Evolutionary conservation across 1,139 yeast species (phyloP).

Genomic region (Geotrichum fermentans): DNA sequence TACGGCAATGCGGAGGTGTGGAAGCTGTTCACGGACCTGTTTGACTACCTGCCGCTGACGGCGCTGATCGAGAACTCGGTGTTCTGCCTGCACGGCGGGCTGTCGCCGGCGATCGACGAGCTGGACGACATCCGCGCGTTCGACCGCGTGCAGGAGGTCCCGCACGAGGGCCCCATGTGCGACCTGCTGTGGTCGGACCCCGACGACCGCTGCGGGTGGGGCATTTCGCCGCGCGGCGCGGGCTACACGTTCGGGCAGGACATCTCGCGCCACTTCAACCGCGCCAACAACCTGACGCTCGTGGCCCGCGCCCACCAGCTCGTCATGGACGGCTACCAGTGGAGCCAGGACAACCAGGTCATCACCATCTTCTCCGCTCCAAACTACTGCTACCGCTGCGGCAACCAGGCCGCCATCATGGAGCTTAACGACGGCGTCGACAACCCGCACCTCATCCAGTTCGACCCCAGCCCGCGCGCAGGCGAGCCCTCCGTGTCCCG

Average conservation of each 20-base stretch:
- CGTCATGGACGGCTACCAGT: slow-evolving; percentile 96
- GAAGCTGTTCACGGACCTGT: slow-evolving; percentile 72
- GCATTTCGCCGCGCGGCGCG: slow-evolving; percentile 96
- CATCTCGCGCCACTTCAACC: slow-evolving; percentile 79
- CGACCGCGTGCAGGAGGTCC: slow-evolving; percentile 91
- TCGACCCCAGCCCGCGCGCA: slow-evolving; percentile 92
- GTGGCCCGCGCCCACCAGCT: slow-evolving; percentile 97
- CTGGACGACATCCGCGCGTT: slow-evolving; percentile 84
- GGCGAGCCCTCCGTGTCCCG: slow-evolving; percentile 96
- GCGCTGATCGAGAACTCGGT: slow-evolving; percentile 82
- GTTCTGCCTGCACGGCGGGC: slow-evolving; percentile 95
- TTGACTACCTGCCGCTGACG: slow-evolving; percentile 90
- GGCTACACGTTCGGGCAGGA: slow-evolving; percentile 91
- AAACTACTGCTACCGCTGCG: slow-evolving; percentile 94
- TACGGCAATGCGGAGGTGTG: slow-evolving; percentile 95
- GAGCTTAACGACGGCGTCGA: slow-evolving; percentile 72
- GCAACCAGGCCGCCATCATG: slow-evolving; percentile 98
- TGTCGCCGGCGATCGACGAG: slow-evolving; percentile 87
- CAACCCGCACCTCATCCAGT: slow-evolving; percentile 69
- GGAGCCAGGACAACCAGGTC: slow-evolving; percentile 52
- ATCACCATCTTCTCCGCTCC: slow-evolving; percentile 98
- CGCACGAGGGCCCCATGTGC: slow-evolving; percentile 99
- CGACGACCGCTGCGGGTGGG: slow-evolving; percentile 95
- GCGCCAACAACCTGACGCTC: slow-evolving; percentile 71
- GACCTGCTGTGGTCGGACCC: slow-evolving; percentile 97